Evolutionary conservation across 176 grass and related monocot genomes (phyloP).

Genomic region (Triticum monococcum): DNA sequence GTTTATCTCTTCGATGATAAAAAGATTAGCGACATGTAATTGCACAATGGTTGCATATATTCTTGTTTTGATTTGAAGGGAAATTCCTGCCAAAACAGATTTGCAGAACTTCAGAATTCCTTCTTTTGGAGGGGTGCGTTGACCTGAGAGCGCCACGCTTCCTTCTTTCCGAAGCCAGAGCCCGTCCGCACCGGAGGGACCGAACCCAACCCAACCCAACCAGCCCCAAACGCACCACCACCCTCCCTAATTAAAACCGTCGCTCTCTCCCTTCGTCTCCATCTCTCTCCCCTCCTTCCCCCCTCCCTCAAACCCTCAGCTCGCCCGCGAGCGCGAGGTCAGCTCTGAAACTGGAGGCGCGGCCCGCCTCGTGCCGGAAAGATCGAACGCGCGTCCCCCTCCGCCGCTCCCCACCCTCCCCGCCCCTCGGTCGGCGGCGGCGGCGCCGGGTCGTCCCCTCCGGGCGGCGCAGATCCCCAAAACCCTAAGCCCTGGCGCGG

Average conservation of each 20-base stretch:
- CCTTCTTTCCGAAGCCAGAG: background rate
- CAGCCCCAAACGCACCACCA: background rate
- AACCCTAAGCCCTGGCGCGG: conserved; percentile 52
- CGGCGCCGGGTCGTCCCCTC: background rate
- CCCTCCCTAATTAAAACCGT: background rate
- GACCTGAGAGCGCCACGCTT: background rate
- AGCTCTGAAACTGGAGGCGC: background rate
- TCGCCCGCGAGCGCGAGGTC: conserved; percentile 39
- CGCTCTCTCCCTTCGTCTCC: background rate
- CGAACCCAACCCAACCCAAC: background rate
- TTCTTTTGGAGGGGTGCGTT: too few species aligned
- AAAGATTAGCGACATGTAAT: too few species aligned
- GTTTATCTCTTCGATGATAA: too few species aligned
- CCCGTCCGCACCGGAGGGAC: background rate
- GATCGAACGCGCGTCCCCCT: background rate
- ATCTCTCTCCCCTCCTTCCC: background rate
- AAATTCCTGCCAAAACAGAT: too few species aligned
- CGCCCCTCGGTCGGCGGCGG: background rate
- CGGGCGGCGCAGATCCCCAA: conserved; percentile 38
- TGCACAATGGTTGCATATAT: too few species aligned
- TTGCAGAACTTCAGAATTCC: too few species aligned
- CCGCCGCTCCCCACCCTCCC: background rate
- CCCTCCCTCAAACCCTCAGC: conserved; percentile 24
- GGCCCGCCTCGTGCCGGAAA: background rate
- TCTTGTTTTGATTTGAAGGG: too few species aligned